Evolutionary conservation across 2,329 filamentous ascomycete species (phyloP).

Genomic region (Diaporthe capsici): DNA sequence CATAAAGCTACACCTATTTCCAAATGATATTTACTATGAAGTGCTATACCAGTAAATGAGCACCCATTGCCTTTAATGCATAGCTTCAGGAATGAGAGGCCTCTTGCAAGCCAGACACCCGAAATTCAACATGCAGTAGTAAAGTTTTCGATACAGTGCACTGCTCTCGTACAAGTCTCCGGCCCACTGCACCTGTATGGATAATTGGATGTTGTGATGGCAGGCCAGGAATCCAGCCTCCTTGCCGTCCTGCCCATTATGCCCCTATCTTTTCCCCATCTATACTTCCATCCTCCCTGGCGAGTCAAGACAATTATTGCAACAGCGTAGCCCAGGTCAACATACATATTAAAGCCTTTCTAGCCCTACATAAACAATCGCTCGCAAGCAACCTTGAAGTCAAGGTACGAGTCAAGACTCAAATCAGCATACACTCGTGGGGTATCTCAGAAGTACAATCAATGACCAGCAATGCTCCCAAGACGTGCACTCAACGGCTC

Average conservation of each 20-base stretch:
- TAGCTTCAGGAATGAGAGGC: neutral
- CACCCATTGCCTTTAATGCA: neutral
- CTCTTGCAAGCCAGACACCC: neutral
- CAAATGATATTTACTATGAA: neutral
- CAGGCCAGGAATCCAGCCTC: neutral
- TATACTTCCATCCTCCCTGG: neutral
- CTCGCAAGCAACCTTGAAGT: neutral
- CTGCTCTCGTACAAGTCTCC: too few species aligned
- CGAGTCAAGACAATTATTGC: neutral
- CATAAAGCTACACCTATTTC: neutral
- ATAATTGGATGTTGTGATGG: neutral
- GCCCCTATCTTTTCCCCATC: neutral
- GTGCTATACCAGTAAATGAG: neutral
- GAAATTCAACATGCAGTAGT: too few species aligned
- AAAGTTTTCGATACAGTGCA: neutral
- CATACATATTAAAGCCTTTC: neutral
- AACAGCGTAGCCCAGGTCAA: neutral
- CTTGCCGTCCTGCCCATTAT: neutral
- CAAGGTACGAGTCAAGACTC: slow-evolving; percentile 5
- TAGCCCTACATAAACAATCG: neutral
- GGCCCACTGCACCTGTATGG: neutral
- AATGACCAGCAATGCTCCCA: slow-evolving; percentile 17
- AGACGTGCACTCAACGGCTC: slow-evolving; percentile 1
- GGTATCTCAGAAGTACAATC: slow-evolving; percentile 43
- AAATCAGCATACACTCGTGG: slow-evolving; percentile 37